Base-by-base conservation (phyloP, 345 rosid genomes). In the Eucalyptus polybractea region DNA sequence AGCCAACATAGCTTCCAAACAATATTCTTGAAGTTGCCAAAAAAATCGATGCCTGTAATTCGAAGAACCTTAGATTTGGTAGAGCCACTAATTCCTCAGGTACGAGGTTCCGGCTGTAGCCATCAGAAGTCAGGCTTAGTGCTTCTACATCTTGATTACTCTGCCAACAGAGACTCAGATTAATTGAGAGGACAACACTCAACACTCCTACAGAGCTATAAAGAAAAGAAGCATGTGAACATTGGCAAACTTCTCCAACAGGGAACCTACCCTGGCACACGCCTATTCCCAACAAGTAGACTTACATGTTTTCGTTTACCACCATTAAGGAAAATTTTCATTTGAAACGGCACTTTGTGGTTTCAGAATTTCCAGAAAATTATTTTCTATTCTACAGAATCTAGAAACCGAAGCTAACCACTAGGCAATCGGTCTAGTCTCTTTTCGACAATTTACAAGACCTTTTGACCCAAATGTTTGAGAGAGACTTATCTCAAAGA, bases 41-140 rank as follows among this genome's bases (percentile, higher is more conserved):
- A n/a, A n/a, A 14, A 67, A 14, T 67, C 21, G 1, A 31, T 15
- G 76, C 76, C 22, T 7, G 0, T 14, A 15, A 67, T 10, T 67
- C 6, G 11, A n/a, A 67, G 22, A 67, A 67, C 40, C 21, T 67
- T n/a, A n/a, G 40, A 31, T 67, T 8, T 67, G 40, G 40, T n/a
- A n/a, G 76, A n/a, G 76, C 19, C 1, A 11, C 21, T 67, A 67
- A 67, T 15, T 67, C 40, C 2, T 67, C 21, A 4, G 76, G 40
- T 15, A 7, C 11, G 0, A n/a, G 1, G 11, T n/a, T 14, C 0
- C 6, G 40, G 40, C 5, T 14, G 10, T 16, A 60, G 16, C 37
- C 76, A n/a, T 67, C 2, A 4, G 6, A 67, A 67, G 76, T n/a
- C 11, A 67, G 6, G 76, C 76, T n/a, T 67, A 67, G 76, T 15